Conservation (phyloP, 371 early-diverging fungal genomes). For the Zychaea mexicana region DNA sequence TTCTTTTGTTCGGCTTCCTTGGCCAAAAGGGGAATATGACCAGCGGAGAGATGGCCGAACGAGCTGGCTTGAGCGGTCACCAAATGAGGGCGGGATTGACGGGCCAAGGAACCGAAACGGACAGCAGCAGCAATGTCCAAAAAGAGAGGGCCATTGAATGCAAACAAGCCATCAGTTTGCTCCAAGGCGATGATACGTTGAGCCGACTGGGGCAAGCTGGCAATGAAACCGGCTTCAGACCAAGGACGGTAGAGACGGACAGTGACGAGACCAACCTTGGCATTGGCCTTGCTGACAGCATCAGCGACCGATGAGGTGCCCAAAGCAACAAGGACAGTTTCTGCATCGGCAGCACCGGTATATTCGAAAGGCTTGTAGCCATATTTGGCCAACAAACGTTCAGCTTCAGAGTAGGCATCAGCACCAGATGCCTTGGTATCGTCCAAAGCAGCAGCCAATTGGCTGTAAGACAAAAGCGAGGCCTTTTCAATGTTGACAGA, state of each 20-base stretch:
- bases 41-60: constrained; percentile 36
- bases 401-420: constrained; percentile 45
- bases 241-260: constrained; percentile 84
- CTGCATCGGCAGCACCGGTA: constrained; percentile 69
- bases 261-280: constrained; percentile 67
- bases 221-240: constrained; percentile 72
- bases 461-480: constrained; percentile 47
- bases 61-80: constrained; percentile 47
- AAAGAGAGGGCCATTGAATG: constrained; percentile 64
- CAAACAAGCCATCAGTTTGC: constrained; percentile 56
- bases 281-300: constrained; percentile 42
- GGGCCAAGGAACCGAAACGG: constrained; percentile 54
- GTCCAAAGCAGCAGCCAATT: constrained; percentile 29
- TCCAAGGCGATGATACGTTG: constrained; percentile 62
- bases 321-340: constrained; percentile 76
- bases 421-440: constrained; percentile 9
- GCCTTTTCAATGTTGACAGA: constrained; percentile 50
- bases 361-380: constrained; percentile 81
- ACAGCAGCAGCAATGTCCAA: constrained; percentile 74
- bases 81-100: constrained; percentile 38
- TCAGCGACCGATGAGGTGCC: constrained; percentile 52
- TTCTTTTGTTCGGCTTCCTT: constrained; percentile 37
- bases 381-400: constrained; percentile 56
- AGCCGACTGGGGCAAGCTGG: constrained; percentile 62
- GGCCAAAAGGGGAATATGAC: constrained; percentile 45